Evolutionary conservation across 2,329 filamentous ascomycete genomes (phyloP).

Genomic region (Ophiostoma perfectum): DNA sequence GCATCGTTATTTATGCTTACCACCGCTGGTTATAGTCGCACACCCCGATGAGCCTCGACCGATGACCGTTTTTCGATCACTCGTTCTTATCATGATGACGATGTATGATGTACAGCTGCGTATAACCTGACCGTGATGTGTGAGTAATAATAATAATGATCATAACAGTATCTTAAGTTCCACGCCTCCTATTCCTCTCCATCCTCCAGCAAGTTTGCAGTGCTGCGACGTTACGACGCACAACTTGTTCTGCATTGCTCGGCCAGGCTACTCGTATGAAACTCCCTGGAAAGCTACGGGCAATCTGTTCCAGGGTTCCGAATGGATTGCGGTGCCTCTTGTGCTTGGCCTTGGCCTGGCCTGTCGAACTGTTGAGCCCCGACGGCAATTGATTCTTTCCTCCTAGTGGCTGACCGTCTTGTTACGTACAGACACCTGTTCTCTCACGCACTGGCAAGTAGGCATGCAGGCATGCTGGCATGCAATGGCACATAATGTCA

Average conservation of each 20-base stretch:
- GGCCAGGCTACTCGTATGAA: too few relatives aligned
- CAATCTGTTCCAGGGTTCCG: too few relatives aligned
- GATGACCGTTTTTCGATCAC: not conserved
- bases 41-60: not conserved
- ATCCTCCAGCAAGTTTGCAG: not conserved
- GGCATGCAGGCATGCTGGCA: too few relatives aligned
- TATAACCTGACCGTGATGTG: not conserved
- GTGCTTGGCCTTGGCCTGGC: too few relatives aligned
- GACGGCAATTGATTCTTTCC: not conserved
- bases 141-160: too few relatives aligned
- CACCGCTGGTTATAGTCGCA: not conserved
- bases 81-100: not conserved
- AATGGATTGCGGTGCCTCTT: too few relatives aligned
- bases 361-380: not conserved
- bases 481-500: not conserved
- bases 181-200: not conserved
- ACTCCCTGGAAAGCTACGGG: too few relatives aligned
- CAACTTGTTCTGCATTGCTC: not conserved
- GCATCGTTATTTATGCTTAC: too few relatives aligned
- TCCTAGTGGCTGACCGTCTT: not conserved
- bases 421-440: not conserved
- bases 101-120: not conserved
- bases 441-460: not conserved
- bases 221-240: constrained; percentile 4
- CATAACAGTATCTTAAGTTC: not conserved